A percentile compares a stretch with the other conserved stretches of the same genome.
Conservation (phyloP, 768 basidiomycete genomes). For the Neoboletus brunneissimus region DNA sequence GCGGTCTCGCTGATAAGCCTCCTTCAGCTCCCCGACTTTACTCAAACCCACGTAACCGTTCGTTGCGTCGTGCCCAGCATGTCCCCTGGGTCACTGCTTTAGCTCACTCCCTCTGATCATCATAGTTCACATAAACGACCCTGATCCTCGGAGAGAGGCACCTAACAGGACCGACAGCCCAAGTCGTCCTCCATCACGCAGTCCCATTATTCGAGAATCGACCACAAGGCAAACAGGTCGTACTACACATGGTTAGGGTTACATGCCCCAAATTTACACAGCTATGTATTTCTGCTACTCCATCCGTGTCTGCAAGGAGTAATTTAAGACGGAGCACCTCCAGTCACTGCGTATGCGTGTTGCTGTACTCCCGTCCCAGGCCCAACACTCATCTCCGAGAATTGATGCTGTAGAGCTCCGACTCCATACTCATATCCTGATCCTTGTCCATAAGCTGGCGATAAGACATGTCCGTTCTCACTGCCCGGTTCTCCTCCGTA, state of each 20-base stretch:
- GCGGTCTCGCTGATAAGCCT: too few species aligned
- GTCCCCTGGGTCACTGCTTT: too few species aligned
- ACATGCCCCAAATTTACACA: background rate
- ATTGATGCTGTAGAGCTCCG: constrained; percentile 28
- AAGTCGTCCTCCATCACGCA: too few species aligned
- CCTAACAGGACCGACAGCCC: too few species aligned
- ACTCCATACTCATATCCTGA: constrained; percentile 25
- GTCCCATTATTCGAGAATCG: background rate
- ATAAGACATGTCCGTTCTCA: constrained; percentile 17
- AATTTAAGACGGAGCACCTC: constrained; percentile 16
- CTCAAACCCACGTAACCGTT: too few species aligned
- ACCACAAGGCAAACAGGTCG: background rate
- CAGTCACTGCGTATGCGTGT: constrained; percentile 21
- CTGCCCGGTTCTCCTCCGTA: constrained; percentile 24
- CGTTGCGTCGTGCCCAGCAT: too few species aligned
- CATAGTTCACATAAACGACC: too few species aligned
- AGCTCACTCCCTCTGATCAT: too few species aligned
- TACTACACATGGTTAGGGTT: constrained; percentile 21
- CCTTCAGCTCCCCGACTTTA: too few species aligned
- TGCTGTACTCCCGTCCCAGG: constrained; percentile 22
- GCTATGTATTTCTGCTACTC: background rate
- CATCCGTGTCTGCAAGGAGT: background rate
- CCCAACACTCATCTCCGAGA: constrained; percentile 31
- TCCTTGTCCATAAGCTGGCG: constrained; percentile 18
- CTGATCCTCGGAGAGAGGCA: too few species aligned